Base-by-base conservation (phyloP, 2,329 filamentous ascomycete genomes). In the Pseudogymnoascus sp. region DNA sequence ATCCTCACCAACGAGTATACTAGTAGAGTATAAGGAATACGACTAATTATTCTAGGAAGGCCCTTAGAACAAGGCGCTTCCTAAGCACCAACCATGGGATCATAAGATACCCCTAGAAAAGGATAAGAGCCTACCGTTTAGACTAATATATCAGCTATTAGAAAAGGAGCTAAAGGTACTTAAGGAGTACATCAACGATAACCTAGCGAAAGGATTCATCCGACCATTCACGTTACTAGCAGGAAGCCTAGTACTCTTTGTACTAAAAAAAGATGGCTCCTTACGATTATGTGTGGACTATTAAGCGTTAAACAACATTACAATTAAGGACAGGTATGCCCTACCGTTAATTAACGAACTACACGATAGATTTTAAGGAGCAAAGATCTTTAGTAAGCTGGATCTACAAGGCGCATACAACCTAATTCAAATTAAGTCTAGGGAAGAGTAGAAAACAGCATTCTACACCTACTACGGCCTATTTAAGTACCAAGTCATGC, bases 241-340 rank as follows among this genome's bases (percentile, higher is more conserved):
- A 29, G 66, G 66, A 5, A 50, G 62, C 1, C 71, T 67, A 7
- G 68, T 76, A 4, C 64, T 76, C 0, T 75, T 76, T 67, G 65
- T 73, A 21, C 64, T 60, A 26, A 77, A 76, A 65, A 69, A 69
- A 4, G 68, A 71, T 59, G 65, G 70, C 2, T 67, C 64, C 7
- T 62, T 74, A 7, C 64, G 67, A 19, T 61, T 77, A 44, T 77
- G 66, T 66, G 67, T 77, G 5, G 68, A 78, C 63, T 78, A 77
- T 65, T 59, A 68, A 60, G 64, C 37, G 0, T 65, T 77, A 0
- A 78, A 77, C 60, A 63, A 64, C 0, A 64, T 75, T n/a, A 76
- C 69, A 3, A 69, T 70, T 26, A 75, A 77, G 66, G 69, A 77
- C 63, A 60, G 67, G 0, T 74, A 74, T 64, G 66, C 67, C 2